Conservation (phyloP, 2,329 filamentous ascomycete genomes). For the Byssoonygena ceratinophila region DNA sequence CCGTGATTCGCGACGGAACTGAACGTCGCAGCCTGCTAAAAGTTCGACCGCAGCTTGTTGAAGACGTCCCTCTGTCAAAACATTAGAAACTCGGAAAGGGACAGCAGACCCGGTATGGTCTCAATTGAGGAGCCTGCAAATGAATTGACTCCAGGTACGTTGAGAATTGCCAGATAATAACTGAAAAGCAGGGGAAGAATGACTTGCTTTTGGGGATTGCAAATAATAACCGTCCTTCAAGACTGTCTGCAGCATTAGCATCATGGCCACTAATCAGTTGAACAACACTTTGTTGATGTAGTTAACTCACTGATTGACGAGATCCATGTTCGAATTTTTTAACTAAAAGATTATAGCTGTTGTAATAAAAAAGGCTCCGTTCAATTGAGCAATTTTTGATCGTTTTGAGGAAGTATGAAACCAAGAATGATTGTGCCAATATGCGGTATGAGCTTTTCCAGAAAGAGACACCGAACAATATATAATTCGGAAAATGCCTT, state of each 20-base stretch:
- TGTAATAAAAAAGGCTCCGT: neutral
- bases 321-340: slow-evolving; percentile 41
- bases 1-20: slow-evolving; percentile 88
- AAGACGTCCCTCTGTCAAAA: slow-evolving; percentile 69
- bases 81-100: slow-evolving; percentile 16
- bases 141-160: neutral
- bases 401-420: neutral
- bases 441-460: neutral
- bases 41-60: slow-evolving; percentile 81
- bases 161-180: slow-evolving; percentile 12
- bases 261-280: neutral
- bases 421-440: neutral
- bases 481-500: neutral
- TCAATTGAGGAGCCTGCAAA: neutral
- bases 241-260: slow-evolving; percentile 44
- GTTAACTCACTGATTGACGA: slow-evolving; percentile 49
- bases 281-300: slow-evolving; percentile 10
- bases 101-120: slow-evolving; percentile 1
- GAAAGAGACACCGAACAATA: neutral
- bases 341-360: neutral
- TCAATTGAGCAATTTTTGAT: neutral
- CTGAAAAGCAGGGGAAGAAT: slow-evolving; percentile 13
- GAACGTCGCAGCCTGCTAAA: slow-evolving; percentile 85
- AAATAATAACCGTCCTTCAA: slow-evolving; percentile 87
- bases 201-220: slow-evolving; percentile 94